Evolutionary conservation across 2,329 filamentous ascomycete species (phyloP).

Genomic region (Tolypocladium capitatum): DNA sequence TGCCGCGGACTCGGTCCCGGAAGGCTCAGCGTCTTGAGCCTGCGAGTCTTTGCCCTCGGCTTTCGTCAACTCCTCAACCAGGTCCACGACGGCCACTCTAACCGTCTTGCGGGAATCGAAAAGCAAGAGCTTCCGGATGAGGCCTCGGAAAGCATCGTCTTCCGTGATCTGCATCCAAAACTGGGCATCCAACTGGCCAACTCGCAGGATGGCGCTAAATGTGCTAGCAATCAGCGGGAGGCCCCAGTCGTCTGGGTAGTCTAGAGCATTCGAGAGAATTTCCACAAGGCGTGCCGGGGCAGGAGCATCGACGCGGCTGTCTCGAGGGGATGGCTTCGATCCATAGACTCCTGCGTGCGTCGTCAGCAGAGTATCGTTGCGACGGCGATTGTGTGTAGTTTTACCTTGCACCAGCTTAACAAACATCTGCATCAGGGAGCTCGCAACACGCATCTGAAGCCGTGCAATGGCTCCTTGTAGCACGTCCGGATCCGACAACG

Average conservation of each 20-base stretch:
- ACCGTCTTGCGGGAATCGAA: constrained; percentile 12
- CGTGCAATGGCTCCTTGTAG: constrained; percentile 20
- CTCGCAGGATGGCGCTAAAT: constrained; percentile 14
- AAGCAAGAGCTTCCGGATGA: constrained; percentile 14
- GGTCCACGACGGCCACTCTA: constrained; percentile 17
- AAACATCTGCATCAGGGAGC: constrained; percentile 15
- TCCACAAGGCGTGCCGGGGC: constrained; percentile 11
- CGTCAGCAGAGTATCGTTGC: neutral
- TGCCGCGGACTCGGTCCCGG: neutral
- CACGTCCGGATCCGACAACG: constrained; percentile 45
- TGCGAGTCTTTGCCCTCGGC: constrained; percentile 3
- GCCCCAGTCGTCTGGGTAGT: constrained; percentile 10
- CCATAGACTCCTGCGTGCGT: neutral
- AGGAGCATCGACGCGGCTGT: constrained; percentile 14
- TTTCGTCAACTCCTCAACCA: constrained; percentile 17
- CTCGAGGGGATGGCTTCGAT: neutral
- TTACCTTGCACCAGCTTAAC: constrained; percentile 14
- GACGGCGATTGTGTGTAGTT: neutral
- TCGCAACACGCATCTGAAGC: constrained; percentile 15
- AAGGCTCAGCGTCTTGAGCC: neutral
- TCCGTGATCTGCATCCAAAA: constrained; percentile 16
- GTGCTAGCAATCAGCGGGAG: constrained; percentile 13
- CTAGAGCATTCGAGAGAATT: constrained; percentile 13
- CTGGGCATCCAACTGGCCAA: constrained; percentile 12
- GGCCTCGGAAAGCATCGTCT: constrained; percentile 9